Percentiles rank a stretch among this genome's conserved stretches.
These are phyloP conservation scores for Corylus heterophylla DNA, from an alignment of 306 rosid species.

Conservation along the genomic window DNA sequence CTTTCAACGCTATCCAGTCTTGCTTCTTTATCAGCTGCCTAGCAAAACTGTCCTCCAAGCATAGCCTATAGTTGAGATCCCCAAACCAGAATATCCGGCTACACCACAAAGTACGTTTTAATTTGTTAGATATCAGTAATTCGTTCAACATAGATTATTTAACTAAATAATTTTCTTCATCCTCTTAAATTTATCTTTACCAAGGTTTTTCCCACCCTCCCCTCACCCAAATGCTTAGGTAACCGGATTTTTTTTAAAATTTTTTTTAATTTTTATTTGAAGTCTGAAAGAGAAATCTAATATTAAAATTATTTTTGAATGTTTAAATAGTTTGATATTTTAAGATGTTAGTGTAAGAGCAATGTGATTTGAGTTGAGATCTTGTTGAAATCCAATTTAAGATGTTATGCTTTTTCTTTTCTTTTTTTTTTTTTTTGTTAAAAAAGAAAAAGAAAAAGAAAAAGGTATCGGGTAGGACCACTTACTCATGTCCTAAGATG, in stretches of 20 bases:
- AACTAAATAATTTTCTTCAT: background rate
- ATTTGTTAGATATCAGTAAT: background rate
- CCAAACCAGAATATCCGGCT: constrained; percentile 98
- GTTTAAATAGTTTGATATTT: background rate
- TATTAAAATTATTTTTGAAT: background rate
- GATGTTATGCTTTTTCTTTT: too few relatives aligned
- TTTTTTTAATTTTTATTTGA: background rate
- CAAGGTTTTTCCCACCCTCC: background rate
- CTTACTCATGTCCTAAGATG: constrained; percentile 94
- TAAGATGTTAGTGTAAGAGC: background rate
- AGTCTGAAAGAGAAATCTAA: background rate
- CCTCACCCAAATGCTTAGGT: background rate
- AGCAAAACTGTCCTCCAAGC: constrained; percentile 69
- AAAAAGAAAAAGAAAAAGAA: background rate
- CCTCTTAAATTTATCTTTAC: background rate
- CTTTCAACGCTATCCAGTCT: constrained; percentile 85
- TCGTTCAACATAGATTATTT: background rate
- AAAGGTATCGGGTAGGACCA: constrained; percentile 19
- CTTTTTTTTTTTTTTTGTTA: background rate
- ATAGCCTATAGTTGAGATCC: constrained; percentile 95
- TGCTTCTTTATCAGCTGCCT: constrained; percentile 68
- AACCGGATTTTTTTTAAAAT: too few relatives aligned
- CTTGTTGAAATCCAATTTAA: background rate
- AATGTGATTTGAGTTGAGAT: constrained; percentile 1
- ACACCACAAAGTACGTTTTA: constrained; percentile 29